phyloP scores from a whole-genome alignment of 1,284 basidiomycete species.

The Ceratobasidium sp. region DNA sequence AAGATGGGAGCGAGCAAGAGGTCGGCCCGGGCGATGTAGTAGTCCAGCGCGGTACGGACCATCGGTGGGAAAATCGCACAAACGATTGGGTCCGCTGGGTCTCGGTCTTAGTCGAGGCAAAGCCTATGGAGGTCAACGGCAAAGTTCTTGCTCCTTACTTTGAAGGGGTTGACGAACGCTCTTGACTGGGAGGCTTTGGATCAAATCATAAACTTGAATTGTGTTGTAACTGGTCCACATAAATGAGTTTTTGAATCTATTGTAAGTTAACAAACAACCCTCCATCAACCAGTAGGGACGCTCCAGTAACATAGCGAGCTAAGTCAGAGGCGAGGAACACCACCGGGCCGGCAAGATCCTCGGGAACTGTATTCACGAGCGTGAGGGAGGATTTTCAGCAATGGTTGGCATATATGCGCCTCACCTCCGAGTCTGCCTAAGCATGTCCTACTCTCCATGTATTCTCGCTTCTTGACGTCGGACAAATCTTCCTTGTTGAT shows the following conservation, averaged over 20 bases:
- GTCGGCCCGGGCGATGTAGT: conserved; percentile 63
- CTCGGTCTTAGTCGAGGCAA: conserved; percentile 60
- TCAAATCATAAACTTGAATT: too few relatives aligned
- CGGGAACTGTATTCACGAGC: conserved; percentile 56
- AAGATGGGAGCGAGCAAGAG: conserved; percentile 63
- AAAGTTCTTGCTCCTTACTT: conserved; percentile 49
- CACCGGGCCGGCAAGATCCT: conserved; percentile 77
- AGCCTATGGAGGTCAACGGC: conserved; percentile 59
- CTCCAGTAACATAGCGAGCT: conserved; percentile 73
- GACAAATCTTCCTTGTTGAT: conserved; percentile 80
- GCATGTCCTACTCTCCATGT: conserved; percentile 70
- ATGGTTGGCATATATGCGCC: conserved; percentile 44
- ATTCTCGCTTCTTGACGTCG: conserved; percentile 64
- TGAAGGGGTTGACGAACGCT: background rate
- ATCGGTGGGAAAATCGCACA: conserved; percentile 66
- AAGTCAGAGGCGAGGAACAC: conserved; percentile 78
- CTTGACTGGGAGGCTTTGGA: too few relatives aligned
- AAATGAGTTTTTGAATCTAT: conserved; percentile 50
- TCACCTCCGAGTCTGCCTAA: conserved; percentile 70
- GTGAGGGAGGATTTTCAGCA: conserved; percentile 30
- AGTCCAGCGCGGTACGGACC: conserved; percentile 64
- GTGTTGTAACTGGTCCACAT: background rate
- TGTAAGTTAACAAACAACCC: conserved; percentile 81
- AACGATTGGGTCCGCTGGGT: conserved; percentile 61
- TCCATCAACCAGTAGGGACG: conserved; percentile 74